A percentile compares a stretch with the other conserved stretches of the same genome.
Evolutionary conservation across 2,329 filamentous ascomycete species (phyloP).

Genomic region (Neurospora sp.): DNA sequence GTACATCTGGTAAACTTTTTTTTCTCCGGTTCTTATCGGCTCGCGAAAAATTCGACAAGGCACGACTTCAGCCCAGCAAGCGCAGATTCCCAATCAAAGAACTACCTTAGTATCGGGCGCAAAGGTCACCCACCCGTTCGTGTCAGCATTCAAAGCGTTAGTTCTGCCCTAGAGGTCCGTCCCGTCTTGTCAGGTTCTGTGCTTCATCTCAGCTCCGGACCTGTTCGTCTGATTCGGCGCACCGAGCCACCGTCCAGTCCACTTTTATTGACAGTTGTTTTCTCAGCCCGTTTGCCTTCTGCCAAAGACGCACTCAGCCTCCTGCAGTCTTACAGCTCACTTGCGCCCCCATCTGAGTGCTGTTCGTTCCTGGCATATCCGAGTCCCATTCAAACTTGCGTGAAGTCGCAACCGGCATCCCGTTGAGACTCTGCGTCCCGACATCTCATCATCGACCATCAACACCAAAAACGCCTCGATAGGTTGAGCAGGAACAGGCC

Average conservation of each 20-base stretch:
- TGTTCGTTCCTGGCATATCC: not conserved
- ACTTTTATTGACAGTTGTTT: not conserved
- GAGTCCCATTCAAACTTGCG: not conserved
- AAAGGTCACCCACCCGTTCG: not conserved
- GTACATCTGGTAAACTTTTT: not conserved
- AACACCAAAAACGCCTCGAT: not conserved
- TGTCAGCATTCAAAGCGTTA: not conserved
- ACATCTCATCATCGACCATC: not conserved
- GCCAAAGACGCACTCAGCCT: not conserved
- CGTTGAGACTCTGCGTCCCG: not conserved
- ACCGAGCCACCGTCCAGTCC: not conserved
- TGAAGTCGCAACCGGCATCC: not conserved
- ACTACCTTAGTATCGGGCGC: not conserved
- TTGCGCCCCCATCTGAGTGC: not conserved
- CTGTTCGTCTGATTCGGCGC: not conserved
- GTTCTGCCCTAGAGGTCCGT: not conserved
- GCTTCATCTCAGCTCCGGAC: not conserved
- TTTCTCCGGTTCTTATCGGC: not conserved
- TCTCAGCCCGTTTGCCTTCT: not conserved
- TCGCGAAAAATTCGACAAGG: not conserved
- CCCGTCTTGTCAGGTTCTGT: not conserved
- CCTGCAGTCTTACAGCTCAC: not conserved
- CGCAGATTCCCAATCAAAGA: not conserved
- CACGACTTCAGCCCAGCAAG: not conserved
- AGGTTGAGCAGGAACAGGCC: not conserved